A percentile compares a stretch with the other conserved stretches of the same genome.
Conservation (phyloP, 805 yeast species). For the Naumovozyma dairenensis region DNA sequence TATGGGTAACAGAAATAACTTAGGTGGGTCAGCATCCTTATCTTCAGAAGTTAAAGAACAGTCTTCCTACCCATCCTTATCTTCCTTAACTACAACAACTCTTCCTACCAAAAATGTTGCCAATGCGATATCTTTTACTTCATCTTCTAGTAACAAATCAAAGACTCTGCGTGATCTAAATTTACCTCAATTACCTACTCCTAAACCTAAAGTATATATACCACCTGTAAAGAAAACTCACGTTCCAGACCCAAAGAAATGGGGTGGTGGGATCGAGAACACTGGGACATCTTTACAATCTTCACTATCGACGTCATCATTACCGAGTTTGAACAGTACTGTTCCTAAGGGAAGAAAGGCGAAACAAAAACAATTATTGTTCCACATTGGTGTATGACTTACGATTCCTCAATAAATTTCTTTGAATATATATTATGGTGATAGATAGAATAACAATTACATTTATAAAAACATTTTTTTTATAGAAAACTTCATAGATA, state of each 20-base stretch:
- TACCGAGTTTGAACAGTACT: too few relatives aligned
- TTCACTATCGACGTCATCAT: too few relatives aligned
- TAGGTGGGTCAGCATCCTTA: not conserved
- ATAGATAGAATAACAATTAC: not conserved
- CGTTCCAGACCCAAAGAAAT: constrained; percentile 29
- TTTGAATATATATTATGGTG: too few relatives aligned
- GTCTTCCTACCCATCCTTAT: constrained; percentile 11
- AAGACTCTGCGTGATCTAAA: constrained; percentile 20
- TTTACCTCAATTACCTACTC: constrained; percentile 41
- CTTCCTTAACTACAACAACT: constrained; percentile 7
- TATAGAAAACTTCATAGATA: too few relatives aligned
- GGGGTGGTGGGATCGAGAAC: constrained; percentile 24
- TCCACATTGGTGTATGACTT: constrained; percentile 38
- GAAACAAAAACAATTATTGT: constrained; percentile 43
- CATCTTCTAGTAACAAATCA: constrained; percentile 1
- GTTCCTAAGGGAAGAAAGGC: constrained; percentile 27
- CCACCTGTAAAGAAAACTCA: constrained; percentile 48
- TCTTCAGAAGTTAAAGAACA: constrained; percentile 4
- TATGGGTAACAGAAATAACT: not conserved
- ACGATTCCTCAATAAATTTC: too few relatives aligned
- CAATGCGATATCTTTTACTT: not conserved
- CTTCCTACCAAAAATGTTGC: constrained; percentile 1
- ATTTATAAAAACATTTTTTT: not conserved
- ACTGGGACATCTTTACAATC: too few relatives aligned
- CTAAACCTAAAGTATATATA: constrained; percentile 26